phyloP scores from a whole-genome alignment of 2,329 filamentous ascomycete species.

The Mollisia scopiformis region DNA sequence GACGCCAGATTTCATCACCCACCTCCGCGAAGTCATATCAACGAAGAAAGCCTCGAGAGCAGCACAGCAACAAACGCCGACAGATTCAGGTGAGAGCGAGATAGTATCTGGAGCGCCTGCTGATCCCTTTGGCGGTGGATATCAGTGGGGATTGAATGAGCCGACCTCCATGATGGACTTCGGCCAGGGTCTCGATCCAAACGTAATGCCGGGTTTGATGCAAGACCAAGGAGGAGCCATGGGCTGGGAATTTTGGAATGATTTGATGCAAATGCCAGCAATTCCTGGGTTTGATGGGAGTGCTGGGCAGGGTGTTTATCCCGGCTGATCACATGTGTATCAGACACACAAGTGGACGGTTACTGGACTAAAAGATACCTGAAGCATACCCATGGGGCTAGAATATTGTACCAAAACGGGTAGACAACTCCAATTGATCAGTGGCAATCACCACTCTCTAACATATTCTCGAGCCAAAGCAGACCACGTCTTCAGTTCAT shows the following conservation, averaged over 20 bases:
- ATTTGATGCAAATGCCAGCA: slow-evolving; percentile 12
- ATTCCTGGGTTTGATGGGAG: background rate
- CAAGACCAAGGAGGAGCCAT: slow-evolving; percentile 4
- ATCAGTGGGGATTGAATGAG: slow-evolving; percentile 13
- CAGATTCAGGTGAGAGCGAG: background rate
- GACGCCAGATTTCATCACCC: slow-evolving; percentile 9
- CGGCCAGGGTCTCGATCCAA: background rate
- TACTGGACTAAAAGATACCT: too few species aligned
- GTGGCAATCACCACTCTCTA: background rate
- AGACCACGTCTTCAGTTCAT: too few species aligned
- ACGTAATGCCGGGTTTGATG: slow-evolving; percentile 6
- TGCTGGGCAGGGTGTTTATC: background rate
- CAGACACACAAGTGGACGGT: too few species aligned
- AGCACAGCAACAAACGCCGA: background rate
- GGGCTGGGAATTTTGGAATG: slow-evolving; percentile 23
- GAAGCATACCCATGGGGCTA: background rate
- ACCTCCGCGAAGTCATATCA: background rate
- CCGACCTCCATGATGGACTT: slow-evolving; percentile 1
- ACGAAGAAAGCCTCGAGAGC: background rate
- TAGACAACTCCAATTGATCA: background rate
- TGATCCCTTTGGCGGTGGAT: slow-evolving; percentile 1
- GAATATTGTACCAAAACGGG: background rate
- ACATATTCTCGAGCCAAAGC: too few species aligned
- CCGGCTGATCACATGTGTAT: background rate
- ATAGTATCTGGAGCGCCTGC: background rate